Conservation (phyloP, 495 filamentous ascomycete species). For the Penicillium lividum region DNA sequence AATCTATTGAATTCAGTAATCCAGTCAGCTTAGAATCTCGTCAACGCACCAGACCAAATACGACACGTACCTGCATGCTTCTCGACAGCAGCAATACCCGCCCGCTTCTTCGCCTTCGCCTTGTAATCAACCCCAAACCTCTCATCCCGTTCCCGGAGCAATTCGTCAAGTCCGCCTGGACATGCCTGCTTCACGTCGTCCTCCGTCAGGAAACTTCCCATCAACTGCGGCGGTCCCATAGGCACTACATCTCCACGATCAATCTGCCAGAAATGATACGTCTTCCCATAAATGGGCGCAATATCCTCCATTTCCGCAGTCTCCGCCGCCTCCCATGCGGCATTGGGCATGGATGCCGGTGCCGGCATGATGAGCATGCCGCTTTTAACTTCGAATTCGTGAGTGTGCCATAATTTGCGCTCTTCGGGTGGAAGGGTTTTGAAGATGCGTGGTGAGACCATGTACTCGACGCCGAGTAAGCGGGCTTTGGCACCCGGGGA, state of each 20-base stretch:
- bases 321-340: conserved; percentile 74
- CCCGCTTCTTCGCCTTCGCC: conserved; percentile 64
- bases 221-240: conserved; percentile 72
- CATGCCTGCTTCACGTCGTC: conserved; percentile 60
- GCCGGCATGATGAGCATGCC: conserved; percentile 86
- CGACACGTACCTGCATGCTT: conserved; percentile 54
- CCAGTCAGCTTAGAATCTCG: background rate
- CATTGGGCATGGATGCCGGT: conserved; percentile 53
- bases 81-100: conserved; percentile 56
- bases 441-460: conserved; percentile 76
- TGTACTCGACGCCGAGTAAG: conserved; percentile 88
- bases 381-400: conserved; percentile 85
- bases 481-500: conserved; percentile 60
- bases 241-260: conserved; percentile 78
- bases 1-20: conserved; percentile 32
- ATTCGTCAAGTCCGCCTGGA: conserved; percentile 50
- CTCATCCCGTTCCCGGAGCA: conserved; percentile 64
- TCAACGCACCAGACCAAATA: conserved; percentile 10
- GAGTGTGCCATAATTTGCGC: conserved; percentile 74
- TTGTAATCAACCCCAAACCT: conserved; percentile 60
- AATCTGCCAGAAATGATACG: conserved; percentile 88
- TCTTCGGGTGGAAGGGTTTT: conserved; percentile 63
- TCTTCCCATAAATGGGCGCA: conserved; percentile 76
- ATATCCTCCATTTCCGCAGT: conserved; percentile 77
- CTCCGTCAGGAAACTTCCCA: conserved; percentile 67